These are phyloP conservation scores for Periconia sp. DNA, from an alignment of 2,329 filamentous ascomycete genomes.

Conservation along the genomic window DNA sequence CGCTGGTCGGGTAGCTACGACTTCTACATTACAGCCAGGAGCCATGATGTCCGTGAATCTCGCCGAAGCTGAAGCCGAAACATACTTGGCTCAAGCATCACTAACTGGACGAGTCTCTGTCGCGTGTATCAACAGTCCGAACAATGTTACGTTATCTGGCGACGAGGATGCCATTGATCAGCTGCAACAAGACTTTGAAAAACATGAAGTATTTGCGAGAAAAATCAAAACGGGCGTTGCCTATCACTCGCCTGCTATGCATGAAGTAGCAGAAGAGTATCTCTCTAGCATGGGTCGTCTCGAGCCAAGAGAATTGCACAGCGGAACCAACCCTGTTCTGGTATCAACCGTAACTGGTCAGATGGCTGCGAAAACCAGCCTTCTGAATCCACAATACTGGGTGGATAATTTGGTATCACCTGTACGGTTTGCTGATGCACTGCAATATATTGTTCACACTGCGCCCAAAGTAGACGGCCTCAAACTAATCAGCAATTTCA, in stretches of 20 bases:
- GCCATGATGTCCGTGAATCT: neutral
- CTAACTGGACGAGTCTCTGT: neutral
- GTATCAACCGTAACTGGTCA: constrained; percentile 1
- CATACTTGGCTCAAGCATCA: neutral
- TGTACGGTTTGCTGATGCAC: constrained; percentile 1
- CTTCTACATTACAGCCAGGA: constrained; percentile 10
- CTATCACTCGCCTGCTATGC: constrained; percentile 48
- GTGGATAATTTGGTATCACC: constrained; percentile 4
- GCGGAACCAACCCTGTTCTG: constrained; percentile 7
- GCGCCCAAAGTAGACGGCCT: neutral
- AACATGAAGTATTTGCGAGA: constrained; percentile 39
- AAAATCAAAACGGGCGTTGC: constrained; percentile 44
- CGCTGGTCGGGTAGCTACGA: neutral
- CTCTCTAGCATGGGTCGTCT: neutral
- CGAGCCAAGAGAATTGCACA: constrained; percentile 27
- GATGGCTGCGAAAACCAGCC: neutral
- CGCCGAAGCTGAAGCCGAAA: neutral
- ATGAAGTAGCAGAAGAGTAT: constrained; percentile 14
- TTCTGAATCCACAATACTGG: constrained; percentile 3
- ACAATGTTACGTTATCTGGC: constrained; percentile 47
- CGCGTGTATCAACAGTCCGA: constrained; percentile 38
- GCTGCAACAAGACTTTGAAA: constrained; percentile 30
- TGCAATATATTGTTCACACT: constrained; percentile 17
- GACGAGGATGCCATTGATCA: constrained; percentile 39
- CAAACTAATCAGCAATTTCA: neutral